A percentile compares a stretch with the other conserved stretches of the same genome.
Evolutionary conservation across 2,329 filamentous ascomycete species (phyloP).

Genomic region (Trichoderma sp.): DNA sequence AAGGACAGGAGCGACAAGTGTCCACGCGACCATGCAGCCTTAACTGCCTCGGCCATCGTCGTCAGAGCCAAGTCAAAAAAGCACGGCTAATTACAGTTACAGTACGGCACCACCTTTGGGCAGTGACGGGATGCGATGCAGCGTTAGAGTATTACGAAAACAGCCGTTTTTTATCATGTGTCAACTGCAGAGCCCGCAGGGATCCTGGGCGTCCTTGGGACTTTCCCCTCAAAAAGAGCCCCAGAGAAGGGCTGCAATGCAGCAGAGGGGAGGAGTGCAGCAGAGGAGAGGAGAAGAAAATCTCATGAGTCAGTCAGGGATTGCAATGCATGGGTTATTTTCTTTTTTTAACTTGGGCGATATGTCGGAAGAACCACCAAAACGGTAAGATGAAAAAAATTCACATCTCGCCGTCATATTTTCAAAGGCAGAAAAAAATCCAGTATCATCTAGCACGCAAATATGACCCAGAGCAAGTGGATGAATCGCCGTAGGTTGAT

Average conservation of each 20-base stretch:
- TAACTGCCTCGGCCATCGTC: conserved; percentile 7
- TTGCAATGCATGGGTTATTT: neutral
- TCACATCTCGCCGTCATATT: conserved; percentile 27
- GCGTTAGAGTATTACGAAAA: neutral
- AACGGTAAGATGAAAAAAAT: conserved; percentile 29
- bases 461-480: conserved; percentile 61
- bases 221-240: neutral
- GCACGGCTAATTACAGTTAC: neutral
- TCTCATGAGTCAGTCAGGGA: neutral
- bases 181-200: neutral
- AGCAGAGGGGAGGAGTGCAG: neutral
- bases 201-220: neutral
- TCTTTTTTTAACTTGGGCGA: neutral
- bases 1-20: conserved; percentile 19
- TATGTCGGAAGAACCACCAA: conserved; percentile 37
- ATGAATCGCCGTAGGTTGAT: conserved; percentile 58
- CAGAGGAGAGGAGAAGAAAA: neutral
- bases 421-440: conserved; percentile 28
- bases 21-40: conserved; percentile 19
- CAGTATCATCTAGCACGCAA: conserved; percentile 57
- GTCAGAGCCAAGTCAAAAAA: neutral
- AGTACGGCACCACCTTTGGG: conserved; percentile 2
- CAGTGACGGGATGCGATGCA: neutral
- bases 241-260: neutral
- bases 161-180: conserved; percentile 16